phyloP scores from a whole-genome alignment of 495 filamentous ascomycete genomes.

The Oidiodendron maius region DNA sequence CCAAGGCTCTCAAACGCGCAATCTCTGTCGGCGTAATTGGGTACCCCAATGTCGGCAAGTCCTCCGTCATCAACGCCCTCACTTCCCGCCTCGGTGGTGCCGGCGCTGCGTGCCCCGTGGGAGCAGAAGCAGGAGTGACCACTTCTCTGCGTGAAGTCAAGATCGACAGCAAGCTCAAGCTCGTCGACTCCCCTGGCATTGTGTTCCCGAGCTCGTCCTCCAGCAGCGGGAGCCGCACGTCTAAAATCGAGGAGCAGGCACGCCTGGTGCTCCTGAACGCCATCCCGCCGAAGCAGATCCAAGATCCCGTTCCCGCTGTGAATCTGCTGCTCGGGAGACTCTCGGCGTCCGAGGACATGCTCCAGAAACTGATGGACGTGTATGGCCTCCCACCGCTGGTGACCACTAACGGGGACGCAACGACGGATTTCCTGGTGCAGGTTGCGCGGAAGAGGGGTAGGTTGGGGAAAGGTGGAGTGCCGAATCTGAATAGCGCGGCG shows the following conservation, averaged over 20 bases:
- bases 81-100: constrained; percentile 69
- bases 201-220: constrained; percentile 66
- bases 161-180: constrained; percentile 88
- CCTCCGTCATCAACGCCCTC: constrained; percentile 92
- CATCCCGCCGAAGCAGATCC: constrained; percentile 87
- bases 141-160: constrained; percentile 86
- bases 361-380: constrained; percentile 68
- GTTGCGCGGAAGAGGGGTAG: constrained; percentile 89
- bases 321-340: constrained; percentile 73
- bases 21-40: constrained; percentile 92
- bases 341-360: constrained; percentile 60
- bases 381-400: constrained; percentile 72
- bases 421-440: constrained; percentile 90
- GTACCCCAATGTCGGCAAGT: constrained; percentile 97
- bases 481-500: constrained; percentile 81
- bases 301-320: constrained; percentile 84
- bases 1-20: constrained; percentile 78
- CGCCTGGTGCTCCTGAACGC: constrained; percentile 85
- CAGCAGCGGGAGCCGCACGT: constrained; percentile 42
- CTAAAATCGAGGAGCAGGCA: constrained; percentile 70
- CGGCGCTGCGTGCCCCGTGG: constrained; percentile 70
- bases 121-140: constrained; percentile 90
- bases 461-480: constrained; percentile 83
- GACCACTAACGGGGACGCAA: constrained; percentile 60
- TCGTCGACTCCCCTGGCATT: constrained; percentile 94